These are phyloP conservation scores for Vanderwaltozyma yarrowii DNA, from an alignment of 805 yeast species.

Conservation along the genomic window DNA sequence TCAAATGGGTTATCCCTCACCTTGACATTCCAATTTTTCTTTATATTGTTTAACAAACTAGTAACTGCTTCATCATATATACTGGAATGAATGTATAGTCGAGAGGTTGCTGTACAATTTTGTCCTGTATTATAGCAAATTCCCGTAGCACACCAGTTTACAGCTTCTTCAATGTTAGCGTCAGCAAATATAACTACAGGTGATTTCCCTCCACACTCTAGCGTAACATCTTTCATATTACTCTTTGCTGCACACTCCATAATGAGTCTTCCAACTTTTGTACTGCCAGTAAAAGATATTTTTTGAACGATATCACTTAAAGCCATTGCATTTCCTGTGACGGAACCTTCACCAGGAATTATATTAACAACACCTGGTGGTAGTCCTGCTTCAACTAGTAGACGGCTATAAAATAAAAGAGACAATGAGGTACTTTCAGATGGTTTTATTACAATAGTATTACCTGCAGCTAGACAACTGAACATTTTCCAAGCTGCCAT, in stretches of 20 bases:
- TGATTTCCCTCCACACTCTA: conserved; percentile 62
- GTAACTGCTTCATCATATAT: conserved; percentile 39
- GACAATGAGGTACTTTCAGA: conserved; percentile 53
- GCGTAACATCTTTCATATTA: conserved; percentile 48
- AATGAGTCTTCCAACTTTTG: conserved; percentile 48
- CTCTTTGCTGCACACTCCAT: conserved; percentile 44
- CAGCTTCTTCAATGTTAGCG: conserved; percentile 47
- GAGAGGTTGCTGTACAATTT: conserved; percentile 55
- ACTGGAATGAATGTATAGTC: conserved; percentile 44
- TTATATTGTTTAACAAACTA: conserved; percentile 33
- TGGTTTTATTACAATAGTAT: conserved; percentile 51
- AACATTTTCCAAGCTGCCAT: conserved; percentile 59
- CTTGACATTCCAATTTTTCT: conserved; percentile 44
- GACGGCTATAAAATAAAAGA: conserved; percentile 46
- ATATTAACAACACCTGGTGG: conserved; percentile 50
- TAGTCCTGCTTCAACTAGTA: conserved; percentile 50
- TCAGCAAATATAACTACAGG: conserved; percentile 53
- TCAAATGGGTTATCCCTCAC: conserved; percentile 40
- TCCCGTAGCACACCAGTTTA: conserved; percentile 40
- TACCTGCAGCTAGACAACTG: conserved; percentile 55
- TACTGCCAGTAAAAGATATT: conserved; percentile 56
- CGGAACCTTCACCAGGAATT: conserved; percentile 37
- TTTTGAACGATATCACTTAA: conserved; percentile 43
- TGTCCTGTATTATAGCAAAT: conserved; percentile 56
- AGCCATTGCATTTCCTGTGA: conserved; percentile 43